phyloP scores from a whole-genome alignment of 179 eudicot genomes.

The Nepenthes alata region DNA sequence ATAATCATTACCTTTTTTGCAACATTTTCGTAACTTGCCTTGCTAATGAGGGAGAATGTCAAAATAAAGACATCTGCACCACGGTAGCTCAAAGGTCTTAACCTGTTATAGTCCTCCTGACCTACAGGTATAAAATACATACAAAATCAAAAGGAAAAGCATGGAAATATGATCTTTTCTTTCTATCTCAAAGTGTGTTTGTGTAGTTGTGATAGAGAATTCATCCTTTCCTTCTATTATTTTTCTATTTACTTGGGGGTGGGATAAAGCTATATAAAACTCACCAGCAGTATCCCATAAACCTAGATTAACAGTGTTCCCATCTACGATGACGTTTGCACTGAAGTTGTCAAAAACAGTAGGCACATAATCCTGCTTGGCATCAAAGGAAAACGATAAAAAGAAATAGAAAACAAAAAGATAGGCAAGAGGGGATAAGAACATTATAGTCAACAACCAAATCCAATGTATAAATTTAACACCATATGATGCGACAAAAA shows the following conservation, averaged over 20 bases:
- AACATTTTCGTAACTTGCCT: slow-evolving; percentile 59
- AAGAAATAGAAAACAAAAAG: neutral
- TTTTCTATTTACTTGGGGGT: neutral
- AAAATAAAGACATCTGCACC: slow-evolving; percentile 73
- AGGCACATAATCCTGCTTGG: slow-evolving; percentile 60
- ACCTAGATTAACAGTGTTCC: slow-evolving; percentile 60
- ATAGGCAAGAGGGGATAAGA: neutral
- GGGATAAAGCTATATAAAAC: neutral
- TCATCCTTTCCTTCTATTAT: neutral
- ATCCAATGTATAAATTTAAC: too few species aligned
- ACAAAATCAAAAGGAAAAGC: neutral
- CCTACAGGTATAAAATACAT: slow-evolving; percentile 22
- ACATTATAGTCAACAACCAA: too few species aligned
- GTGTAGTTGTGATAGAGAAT: neutral
- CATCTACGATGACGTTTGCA: slow-evolving; percentile 68
- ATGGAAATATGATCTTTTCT: neutral
- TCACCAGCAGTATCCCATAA: slow-evolving; percentile 70
- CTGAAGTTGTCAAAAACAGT: slow-evolving; percentile 70
- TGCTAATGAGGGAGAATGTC: slow-evolving; percentile 72
- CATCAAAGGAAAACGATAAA: neutral
- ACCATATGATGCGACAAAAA: too few species aligned
- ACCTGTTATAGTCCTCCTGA: slow-evolving; percentile 67
- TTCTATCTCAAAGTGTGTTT: neutral
- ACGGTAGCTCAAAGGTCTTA: slow-evolving; percentile 67
- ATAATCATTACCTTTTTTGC: slow-evolving; percentile 44